phyloP scores from a whole-genome alignment of 805 yeast genomes.

The Wickerhamiella alocasiicola region DNA sequence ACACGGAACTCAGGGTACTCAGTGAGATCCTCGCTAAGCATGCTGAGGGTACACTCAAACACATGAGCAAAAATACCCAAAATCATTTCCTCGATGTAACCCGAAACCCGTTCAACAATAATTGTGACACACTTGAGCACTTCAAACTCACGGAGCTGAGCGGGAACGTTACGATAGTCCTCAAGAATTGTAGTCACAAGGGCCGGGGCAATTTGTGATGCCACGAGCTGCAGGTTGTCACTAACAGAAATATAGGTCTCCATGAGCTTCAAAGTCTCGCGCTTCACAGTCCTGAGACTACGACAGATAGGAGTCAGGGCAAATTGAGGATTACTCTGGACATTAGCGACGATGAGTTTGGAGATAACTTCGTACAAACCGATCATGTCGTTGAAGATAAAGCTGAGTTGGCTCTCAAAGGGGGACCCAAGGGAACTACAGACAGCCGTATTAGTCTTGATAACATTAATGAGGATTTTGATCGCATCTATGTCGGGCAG shows the following conservation, averaged over 20 bases:
- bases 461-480: conserved; percentile 81
- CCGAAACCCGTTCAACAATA: conserved; percentile 76
- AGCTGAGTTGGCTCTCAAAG: conserved; percentile 75
- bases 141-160: conserved; percentile 97
- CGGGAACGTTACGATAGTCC: conserved; percentile 78
- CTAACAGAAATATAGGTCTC: conserved; percentile 85
- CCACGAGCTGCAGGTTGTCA: conserved; percentile 73
- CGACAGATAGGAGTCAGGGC: conserved; percentile 92
- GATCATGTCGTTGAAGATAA: conserved; percentile 79
- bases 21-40: conserved; percentile 91
- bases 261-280: conserved; percentile 77
- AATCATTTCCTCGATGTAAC: conserved; percentile 65
- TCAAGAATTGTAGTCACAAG: conserved; percentile 73
- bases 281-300: conserved; percentile 90
- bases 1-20: conserved; percentile 98
- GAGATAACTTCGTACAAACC: conserved; percentile 82
- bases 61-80: conserved; percentile 78
- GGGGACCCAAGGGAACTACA: conserved; percentile 91
- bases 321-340: conserved; percentile 67
- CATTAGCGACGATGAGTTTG: conserved; percentile 57
- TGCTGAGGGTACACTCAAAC: conserved; percentile 84
- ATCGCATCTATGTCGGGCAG: conserved; percentile 54
- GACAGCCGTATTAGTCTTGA: conserved; percentile 90
- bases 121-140: conserved; percentile 91
- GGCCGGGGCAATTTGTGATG: conserved; percentile 69